Base-by-base conservation (phyloP, 1,284 basidiomycete genomes). In the Cryptococcus neoformans region DNA sequence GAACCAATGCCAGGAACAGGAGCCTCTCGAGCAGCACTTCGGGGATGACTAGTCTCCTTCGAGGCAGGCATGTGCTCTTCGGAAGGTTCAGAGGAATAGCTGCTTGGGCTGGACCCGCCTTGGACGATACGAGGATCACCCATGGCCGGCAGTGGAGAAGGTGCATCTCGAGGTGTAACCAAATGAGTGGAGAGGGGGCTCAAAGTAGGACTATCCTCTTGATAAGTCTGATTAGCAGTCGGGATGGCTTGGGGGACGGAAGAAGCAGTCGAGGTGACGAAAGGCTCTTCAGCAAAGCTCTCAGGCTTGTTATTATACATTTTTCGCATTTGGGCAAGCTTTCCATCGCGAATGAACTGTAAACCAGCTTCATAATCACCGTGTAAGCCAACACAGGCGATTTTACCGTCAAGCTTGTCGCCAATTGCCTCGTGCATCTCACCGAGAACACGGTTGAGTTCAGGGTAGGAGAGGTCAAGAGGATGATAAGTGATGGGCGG, bases 321-420 rank as follows among this genome's bases (percentile, higher is more conserved):
- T 11, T 16, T 4, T 12, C 62, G 57, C 10, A 76, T 60, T 6
- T 57, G 45, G 7, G 52, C 53, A 9, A 82, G 75, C 6, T 78
- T 78, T 37, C 80, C 81, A 28, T 75, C 66, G 46, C 78, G 72
- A 62, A 83, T 78, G 54, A 80, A 80, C 16, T 82, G 75, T 28
- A 84, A 68, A 12, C 92, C 92, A 42, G 88, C 87, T 59, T 93
- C 85, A 73, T 92, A 95, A 6, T 91, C 93, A 34, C 90, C 92
- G 76, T 91, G 92, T 62, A 97, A 82, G 36, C 93, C 94, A 62
- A 85, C 86, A 49, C 84, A 86, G 35, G 83, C 79, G 34, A 94
- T 84, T 67, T 87, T 89, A 51, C 87, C 89, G 44, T 80, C 63
- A 8, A 92, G 80, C 34, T 79, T 76, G n/a, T 79, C 71, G 28